Evolutionary conservation across 495 filamentous ascomycete genomes (phyloP).

Genomic region (Xylaria sp.): DNA sequence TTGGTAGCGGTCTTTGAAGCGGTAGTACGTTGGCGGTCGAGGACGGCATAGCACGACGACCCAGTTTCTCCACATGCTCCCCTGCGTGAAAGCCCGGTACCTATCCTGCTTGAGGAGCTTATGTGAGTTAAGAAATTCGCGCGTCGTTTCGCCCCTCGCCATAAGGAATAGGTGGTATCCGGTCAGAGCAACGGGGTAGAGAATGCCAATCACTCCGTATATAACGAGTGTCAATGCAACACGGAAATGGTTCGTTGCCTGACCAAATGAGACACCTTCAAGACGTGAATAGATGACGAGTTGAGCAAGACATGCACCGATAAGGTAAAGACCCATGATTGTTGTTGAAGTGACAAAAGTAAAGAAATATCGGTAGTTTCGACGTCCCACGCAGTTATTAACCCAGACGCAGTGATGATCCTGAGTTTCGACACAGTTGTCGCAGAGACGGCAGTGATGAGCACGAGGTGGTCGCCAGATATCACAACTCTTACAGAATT

Average conservation of each 20-base stretch:
- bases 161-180: slow-evolving; percentile 91
- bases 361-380: slow-evolving; percentile 98
- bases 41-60: slow-evolving; percentile 80
- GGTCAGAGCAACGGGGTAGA: slow-evolving; percentile 85
- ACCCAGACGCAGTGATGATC: slow-evolving; percentile 99
- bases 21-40: slow-evolving; percentile 86
- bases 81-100: slow-evolving; percentile 89
- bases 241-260: slow-evolving; percentile 70
- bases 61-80: slow-evolving; percentile 78
- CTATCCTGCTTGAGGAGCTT: slow-evolving; percentile 92
- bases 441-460: slow-evolving; percentile 95
- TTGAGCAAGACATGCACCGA: slow-evolving; percentile 79
- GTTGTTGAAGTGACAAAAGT: slow-evolving; percentile 80
- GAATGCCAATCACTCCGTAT: slow-evolving; percentile 73
- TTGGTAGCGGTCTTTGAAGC: slow-evolving; percentile 79
- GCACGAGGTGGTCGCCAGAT: slow-evolving; percentile 95
- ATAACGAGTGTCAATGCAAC: slow-evolving; percentile 91
- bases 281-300: slow-evolving; percentile 72
- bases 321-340: slow-evolving; percentile 76
- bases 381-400: slow-evolving; percentile 96
- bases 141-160: slow-evolving; percentile 88
- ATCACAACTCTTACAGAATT: slow-evolving; percentile 96
- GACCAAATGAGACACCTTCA: slow-evolving; percentile 67
- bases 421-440: slow-evolving; percentile 96
- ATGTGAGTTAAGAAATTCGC: slow-evolving; percentile 94